Evolutionary conservation across 495 filamentous ascomycete genomes (phyloP), one percentile per base, ranked within the genome.

Genomic region (Penicillium herquei): DNA sequence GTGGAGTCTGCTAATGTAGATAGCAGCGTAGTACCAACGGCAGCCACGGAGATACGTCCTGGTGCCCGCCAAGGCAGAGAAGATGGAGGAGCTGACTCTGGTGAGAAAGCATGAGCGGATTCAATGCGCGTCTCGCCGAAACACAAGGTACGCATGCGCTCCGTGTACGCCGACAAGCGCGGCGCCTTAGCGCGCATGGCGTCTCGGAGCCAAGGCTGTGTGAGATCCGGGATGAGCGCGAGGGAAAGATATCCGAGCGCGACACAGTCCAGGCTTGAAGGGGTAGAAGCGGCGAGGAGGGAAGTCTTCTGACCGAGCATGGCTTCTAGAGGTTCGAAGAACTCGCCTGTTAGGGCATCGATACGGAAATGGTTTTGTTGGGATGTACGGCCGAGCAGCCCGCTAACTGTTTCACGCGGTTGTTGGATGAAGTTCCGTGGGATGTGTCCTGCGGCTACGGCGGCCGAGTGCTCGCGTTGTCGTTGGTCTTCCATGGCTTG

Each of bases 181-280:
- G 76, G 73, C 48, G 82, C 88, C 59, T 83, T 81, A 40, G 58
- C 67, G 50, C 73, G 68, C 69, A 96, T 78, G 7, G 79, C 75
- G 46, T 86, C 81, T 45, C 76, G 73, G 17, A 96, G 76, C 84
- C 89, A 96, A 21, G 81, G 67, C 48, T 87, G 80, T 17, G 90
- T 88, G 30, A 94, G 66, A 0, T 87, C 78, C 3, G 89, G 84
- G 16, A 87, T 76, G 3, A 89, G 70, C 69, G 88, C 87, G 40
- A 97, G 68, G 7, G 83, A 79, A 40, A 97, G 71, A 69, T 93
- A 96, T 17, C 84, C 94, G 54, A 88, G 77, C 1, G 82, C 86
- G 26, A 96, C 61, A 65, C 89, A 96, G 70, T 96, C 87, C n/a
- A 91, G 69, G 46, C 78, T 85, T n/a, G 82, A 80, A 5, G 83